A percentile compares a stretch with the other conserved stretches of the same genome.
Evolutionary conservation across 1,139 yeast species (phyloP).

Genomic region (Lodderomyces pseudojiufengensis): DNA sequence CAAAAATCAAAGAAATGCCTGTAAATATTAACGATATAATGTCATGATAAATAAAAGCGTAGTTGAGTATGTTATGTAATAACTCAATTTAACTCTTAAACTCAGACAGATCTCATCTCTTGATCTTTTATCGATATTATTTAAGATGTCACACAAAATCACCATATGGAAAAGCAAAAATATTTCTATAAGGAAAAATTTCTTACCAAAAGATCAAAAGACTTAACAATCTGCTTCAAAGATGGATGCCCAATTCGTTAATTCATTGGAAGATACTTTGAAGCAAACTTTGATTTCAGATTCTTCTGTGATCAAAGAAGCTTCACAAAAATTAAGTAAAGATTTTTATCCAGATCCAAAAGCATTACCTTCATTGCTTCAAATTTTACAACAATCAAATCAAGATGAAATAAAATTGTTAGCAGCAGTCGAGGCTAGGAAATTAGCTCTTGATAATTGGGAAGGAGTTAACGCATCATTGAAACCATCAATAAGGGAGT

Average conservation of each 20-base stretch:
- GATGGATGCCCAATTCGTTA: conserved; percentile 71
- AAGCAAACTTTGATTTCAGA: conserved; percentile 74
- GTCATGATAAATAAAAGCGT: conserved; percentile 13
- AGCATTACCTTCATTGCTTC: conserved; percentile 79
- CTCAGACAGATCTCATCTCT: no score
- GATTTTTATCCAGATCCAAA: conserved; percentile 71
- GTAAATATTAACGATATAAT: conserved; percentile 55
- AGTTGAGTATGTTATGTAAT: no score
- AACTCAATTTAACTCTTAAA: no score
- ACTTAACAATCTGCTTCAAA: no score
- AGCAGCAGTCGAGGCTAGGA: conserved; percentile 95
- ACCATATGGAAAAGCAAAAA: no score
- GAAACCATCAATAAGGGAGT: conserved; percentile 59
- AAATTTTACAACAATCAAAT: conserved; percentile 65
- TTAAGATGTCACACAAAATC: no score
- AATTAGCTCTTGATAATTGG: conserved; percentile 76
- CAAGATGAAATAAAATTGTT: conserved; percentile 69
- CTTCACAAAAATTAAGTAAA: conserved; percentile 69
- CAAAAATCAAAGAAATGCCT: conserved; percentile 86
- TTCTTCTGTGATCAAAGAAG: conserved; percentile 74
- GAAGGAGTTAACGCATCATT: conserved; percentile 47
- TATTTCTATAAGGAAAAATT: no score
- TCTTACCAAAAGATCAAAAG: conserved; percentile 3
- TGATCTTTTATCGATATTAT: no score
- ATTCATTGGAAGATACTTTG: conserved; percentile 74